phyloP scores from a whole-genome alignment of 495 filamentous ascomycete genomes.

The Cercophora newfieldiana region DNA sequence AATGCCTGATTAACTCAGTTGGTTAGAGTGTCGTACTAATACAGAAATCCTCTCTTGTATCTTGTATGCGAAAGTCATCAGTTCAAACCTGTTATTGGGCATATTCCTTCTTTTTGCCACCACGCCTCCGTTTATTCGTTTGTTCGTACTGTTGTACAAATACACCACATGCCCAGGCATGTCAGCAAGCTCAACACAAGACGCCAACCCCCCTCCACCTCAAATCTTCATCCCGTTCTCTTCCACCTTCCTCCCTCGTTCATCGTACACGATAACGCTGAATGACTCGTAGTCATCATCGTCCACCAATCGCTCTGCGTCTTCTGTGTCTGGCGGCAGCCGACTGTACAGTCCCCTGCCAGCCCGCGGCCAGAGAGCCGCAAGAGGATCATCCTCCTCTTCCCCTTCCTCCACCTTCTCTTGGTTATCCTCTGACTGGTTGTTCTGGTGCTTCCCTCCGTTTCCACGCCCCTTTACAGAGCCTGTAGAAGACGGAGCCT shows the following conservation, averaged over 20 bases:
- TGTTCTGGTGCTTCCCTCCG: slow-evolving; percentile 14
- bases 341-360: slow-evolving; percentile 56
- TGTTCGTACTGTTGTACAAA: not conserved
- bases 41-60: not conserved
- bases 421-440: slow-evolving; percentile 24
- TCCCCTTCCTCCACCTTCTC: slow-evolving; percentile 19
- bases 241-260: slow-evolving; percentile 37
- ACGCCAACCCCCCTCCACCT: not conserved
- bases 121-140: not conserved
- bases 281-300: slow-evolving; percentile 54
- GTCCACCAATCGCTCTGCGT: slow-evolving; percentile 46
- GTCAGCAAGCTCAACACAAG: not conserved
- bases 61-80: not conserved
- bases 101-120: not conserved
- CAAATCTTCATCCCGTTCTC: slow-evolving; percentile 39
- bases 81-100: not conserved
- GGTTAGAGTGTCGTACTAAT: not conserved
- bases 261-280: slow-evolving; percentile 50
- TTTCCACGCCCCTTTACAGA: slow-evolving; percentile 10
- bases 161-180: not conserved
- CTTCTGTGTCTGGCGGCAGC: slow-evolving; percentile 46
- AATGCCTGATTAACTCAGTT: not conserved
- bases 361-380: slow-evolving; percentile 64
- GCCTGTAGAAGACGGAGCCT: slow-evolving; percentile 27
- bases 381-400: slow-evolving; percentile 44